Evolutionary conservation across 163 green algal genomes (phyloP), one percentile per base, ranked within the genome.

Genomic region (Scenedesmus sp.): DNA sequence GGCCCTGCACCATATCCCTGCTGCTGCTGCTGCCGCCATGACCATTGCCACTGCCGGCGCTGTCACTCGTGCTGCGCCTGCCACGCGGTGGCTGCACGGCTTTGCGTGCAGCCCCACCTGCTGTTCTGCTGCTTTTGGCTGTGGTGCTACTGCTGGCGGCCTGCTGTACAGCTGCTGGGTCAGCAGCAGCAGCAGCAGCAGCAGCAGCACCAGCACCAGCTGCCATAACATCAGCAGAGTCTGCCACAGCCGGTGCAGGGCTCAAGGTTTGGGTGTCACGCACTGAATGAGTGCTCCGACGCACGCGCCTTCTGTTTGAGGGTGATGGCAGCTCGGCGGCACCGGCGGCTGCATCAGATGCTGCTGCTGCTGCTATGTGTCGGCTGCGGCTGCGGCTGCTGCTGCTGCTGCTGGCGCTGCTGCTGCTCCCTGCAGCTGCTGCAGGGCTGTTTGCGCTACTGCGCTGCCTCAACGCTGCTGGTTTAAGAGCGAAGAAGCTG

Each of bases 1-100:
- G 95, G 6, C 89, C 89, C 33, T 92, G 80, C 53, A 85, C 46
- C 16, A 43, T 53, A 2, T 35, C 44, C n/a, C 68, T 53, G 26
- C 10, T 13, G n/a, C 26, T 59, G 56, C 83, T 80, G 82, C 35
- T 56, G 59, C 33, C 33, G n/a, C 70, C 16, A 35, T 51, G 76
- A 6, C 78, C 40, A 33, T 35, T 35, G 78, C 42, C 20, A 22
- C 43, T 37, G 78, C 35, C 42, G 43, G 42, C 7, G 43, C 35
- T 42, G 40, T 42, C 42, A 42, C 78, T 76, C 3, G 65, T 76
- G 65, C 65, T 40, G 30, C 65, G 65, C 65, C 65, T 76, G 65
- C 65, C 40, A 30, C 30, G 65, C 40, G 65, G 4, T 76, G 30
- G 65, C 24, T 76, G 65, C 7, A 40, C 65, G 37, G 65, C 65